A percentile compares a stretch with the other conserved stretches of the same genome.
Evolutionary conservation across 2,329 filamentous ascomycete species (phyloP).

Genomic region (Hypoxylon sp.): DNA sequence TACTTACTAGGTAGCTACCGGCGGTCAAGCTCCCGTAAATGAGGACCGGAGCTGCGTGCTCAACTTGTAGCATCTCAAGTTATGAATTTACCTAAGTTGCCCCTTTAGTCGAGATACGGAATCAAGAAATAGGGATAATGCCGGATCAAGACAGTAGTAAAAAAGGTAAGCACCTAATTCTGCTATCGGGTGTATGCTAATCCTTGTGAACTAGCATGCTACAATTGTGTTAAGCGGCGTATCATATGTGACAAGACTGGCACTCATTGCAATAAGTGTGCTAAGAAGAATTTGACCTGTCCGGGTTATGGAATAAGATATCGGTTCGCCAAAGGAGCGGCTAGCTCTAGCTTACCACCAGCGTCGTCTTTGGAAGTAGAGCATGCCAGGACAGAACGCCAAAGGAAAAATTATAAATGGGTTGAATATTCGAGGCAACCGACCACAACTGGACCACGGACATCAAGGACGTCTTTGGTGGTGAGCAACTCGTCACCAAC

Average conservation of each 20-base stretch:
- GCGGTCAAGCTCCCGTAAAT: conserved; percentile 17
- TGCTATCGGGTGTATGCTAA: conserved; percentile 4
- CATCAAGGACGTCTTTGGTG: background rate
- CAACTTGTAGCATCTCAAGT: conserved; percentile 6
- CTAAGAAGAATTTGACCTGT: conserved; percentile 31
- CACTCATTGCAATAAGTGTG: conserved; percentile 24
- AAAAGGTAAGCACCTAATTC: conserved; percentile 4
- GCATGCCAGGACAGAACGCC: conserved; percentile 1
- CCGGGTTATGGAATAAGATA: conserved; percentile 33
- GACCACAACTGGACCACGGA: background rate
- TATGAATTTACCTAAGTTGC: background rate
- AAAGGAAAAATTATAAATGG: conserved; percentile 23
- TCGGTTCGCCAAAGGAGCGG: conserved; percentile 28
- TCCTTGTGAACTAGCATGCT: conserved; percentile 25
- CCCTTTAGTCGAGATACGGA: background rate
- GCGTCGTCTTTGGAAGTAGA: conserved; percentile 3
- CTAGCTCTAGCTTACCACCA: conserved; percentile 19
- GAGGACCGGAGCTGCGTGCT: background rate
- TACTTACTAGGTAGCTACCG: background rate
- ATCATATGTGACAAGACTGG: conserved; percentile 34
- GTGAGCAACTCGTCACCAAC: background rate
- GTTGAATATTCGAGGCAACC: conserved; percentile 20
- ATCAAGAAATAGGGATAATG: conserved; percentile 1
- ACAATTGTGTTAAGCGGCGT: conserved; percentile 32
- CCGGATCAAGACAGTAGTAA: conserved; percentile 4